Percentiles rank a stretch among this genome's conserved stretches.
phyloP scores from a whole-genome alignment of 2,329 filamentous ascomycete genomes.

The Waltergamsia citrina region DNA sequence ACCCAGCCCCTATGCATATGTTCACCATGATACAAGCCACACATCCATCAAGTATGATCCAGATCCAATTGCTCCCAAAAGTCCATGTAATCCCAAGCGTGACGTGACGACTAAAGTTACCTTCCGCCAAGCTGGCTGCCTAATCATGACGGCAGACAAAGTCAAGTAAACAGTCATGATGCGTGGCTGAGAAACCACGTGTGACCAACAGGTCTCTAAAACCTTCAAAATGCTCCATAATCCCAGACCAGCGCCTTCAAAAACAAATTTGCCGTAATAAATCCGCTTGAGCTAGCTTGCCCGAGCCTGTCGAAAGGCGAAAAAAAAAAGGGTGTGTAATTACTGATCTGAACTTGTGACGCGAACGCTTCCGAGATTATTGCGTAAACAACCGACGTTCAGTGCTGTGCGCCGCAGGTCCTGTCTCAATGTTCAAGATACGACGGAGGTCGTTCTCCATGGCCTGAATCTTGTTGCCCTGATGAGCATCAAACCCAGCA shows the following conservation, averaged over 20 bases:
- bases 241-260: too few species aligned
- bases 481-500: background rate
- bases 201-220: too few species aligned
- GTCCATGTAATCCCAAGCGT: too few species aligned
- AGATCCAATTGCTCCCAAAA: slow-evolving; percentile 11
- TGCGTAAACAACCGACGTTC: slow-evolving; percentile 7
- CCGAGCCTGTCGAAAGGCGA: background rate
- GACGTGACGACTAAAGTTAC: too few species aligned
- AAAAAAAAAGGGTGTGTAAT: background rate
- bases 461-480: slow-evolving; percentile 25
- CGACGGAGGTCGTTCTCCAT: slow-evolving; percentile 46
- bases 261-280: too few species aligned
- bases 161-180: too few species aligned
- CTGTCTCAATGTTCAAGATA: slow-evolving; percentile 35
- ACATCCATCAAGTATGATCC: slow-evolving; percentile 11
- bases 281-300: too few species aligned
- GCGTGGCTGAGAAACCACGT: too few species aligned
- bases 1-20: slow-evolving; percentile 18
- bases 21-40: slow-evolving; percentile 14
- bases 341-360: too few species aligned
- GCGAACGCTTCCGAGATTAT: slow-evolving; percentile 3
- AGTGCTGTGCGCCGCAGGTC: slow-evolving; percentile 5
- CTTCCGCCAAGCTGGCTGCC: too few species aligned
- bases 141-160: too few species aligned
- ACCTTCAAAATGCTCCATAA: too few species aligned